Conservation (phyloP, 1,284 basidiomycete species). For the Sanguinoderma infundibulare region DNA sequence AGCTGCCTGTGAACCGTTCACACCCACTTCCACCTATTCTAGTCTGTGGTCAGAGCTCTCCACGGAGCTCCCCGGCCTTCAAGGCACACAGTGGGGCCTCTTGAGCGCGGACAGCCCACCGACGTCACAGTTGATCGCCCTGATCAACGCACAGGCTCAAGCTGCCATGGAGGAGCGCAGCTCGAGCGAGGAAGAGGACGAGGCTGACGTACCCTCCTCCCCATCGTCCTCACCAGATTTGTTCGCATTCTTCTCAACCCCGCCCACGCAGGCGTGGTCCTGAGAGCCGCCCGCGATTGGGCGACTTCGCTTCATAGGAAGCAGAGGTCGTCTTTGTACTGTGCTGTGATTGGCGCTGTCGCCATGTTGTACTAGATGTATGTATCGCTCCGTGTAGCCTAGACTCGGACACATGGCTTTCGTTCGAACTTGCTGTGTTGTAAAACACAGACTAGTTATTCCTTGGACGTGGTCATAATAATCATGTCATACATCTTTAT, state of each 20-base stretch:
- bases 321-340: not conserved
- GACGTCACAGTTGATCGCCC: constrained; percentile 1
- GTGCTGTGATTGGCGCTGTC: not conserved
- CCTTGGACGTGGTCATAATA: constrained; percentile 1
- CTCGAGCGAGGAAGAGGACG: constrained; percentile 2
- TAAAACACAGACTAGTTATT: not conserved
- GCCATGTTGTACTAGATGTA: not conserved
- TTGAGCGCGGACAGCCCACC: not conserved
- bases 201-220: not conserved
- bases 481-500: constrained; percentile 15
- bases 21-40: not conserved
- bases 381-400: constrained; percentile 1
- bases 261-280: not conserved
- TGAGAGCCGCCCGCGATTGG: not conserved
- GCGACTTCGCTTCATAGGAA: not conserved
- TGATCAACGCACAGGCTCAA: not conserved
- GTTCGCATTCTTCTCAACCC: not conserved
- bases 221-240: not conserved
- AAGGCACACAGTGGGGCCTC: not conserved
- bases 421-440: not conserved
- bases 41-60: not conserved
- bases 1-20: not conserved
- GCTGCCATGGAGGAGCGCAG: not conserved
- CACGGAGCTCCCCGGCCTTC: not conserved
- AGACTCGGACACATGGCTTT: not conserved